Evolutionary conservation across 2,329 filamentous ascomycete genomes (phyloP), one percentile per base, ranked within the genome.

Genomic region (Fusarium buxicola): DNA sequence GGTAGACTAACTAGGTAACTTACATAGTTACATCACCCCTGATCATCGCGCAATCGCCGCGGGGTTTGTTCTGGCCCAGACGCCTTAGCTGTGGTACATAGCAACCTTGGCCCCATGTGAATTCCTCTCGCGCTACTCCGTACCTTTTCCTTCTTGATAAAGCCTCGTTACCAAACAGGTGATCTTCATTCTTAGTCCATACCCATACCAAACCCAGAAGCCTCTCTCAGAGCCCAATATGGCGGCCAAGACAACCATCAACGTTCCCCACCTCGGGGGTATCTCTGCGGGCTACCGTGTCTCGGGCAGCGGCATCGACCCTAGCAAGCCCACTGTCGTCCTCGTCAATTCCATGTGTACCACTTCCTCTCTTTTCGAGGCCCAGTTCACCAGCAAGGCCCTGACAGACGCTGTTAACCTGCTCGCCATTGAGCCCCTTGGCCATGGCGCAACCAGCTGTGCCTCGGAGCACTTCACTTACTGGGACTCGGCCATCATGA

Each of bases 401-500:
- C 75, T 85, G 18, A 78, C 77, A 0, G 68, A 72, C 25, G 74
- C 73, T 6, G 75, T 79, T 65, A 85, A 85, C 65, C 74, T 85
- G 7, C 70, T 85, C 7, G 82, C 82, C 38, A 77, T 85, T 53
- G 83, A 85, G 72, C 82, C 81, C 2, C 77, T 85, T 0, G 83
- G 82, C 53, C 82, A 85, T 64, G 82, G 82, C 59, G 72, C 77
- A 13, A 84, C 82, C 2, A 74, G 70, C 52, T 75, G 69, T 52
- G 50, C 70, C n/a, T 66, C 69, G 0, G 81, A 83, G 65, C 79
- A 82, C 56, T 85, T 82, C 65, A 85, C 81, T 3, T 84, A 84
- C 73, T 85, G 83, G 83, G 83, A 85, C 69, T 74, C 82, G 4
- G 82, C 83, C 39, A 73, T 78, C 56, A 81, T 87, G 81, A 80